These are phyloP conservation scores for Phylloporus arenicola DNA, from an alignment of 768 basidiomycete genomes.

Conservation along the genomic window DNA sequence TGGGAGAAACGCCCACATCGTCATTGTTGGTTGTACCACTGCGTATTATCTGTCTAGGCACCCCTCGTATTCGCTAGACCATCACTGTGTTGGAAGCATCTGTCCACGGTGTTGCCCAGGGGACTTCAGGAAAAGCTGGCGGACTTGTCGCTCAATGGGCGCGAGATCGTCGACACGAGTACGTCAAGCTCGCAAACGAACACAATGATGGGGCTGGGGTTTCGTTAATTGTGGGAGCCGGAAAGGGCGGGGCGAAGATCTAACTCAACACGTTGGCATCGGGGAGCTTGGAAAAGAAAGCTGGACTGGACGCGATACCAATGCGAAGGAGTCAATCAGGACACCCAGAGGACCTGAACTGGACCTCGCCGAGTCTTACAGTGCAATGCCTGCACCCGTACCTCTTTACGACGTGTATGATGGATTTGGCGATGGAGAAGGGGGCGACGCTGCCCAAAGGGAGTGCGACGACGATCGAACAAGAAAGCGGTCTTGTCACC, in stretches of 20 bases:
- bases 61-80: conserved; percentile 38
- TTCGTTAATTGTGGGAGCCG: conserved; percentile 68
- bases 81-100: conserved; percentile 74
- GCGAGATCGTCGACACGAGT: conserved; percentile 61
- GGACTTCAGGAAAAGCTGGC: conserved; percentile 80
- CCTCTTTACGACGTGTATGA: conserved; percentile 68
- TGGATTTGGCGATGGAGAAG: conserved; percentile 52
- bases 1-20: conserved; percentile 42
- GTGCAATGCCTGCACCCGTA: conserved; percentile 50
- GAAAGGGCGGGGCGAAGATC: conserved; percentile 54
- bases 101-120: conserved; percentile 60
- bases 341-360: conserved; percentile 48
- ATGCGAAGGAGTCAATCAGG: conserved; percentile 26
- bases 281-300: conserved; percentile 52
- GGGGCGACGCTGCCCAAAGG: conserved; percentile 49
- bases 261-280: conserved; percentile 11
- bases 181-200: conserved; percentile 63
- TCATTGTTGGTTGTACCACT: conserved; percentile 76
- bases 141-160: conserved; percentile 87
- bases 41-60: conserved; percentile 75
- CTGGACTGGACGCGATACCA: conserved; percentile 33
- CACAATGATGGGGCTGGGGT: conserved; percentile 85
- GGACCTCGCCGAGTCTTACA: conserved; percentile 59
- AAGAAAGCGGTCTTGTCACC: conserved; percentile 37
- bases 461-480: conserved; percentile 42